Evolutionary conservation across 176 grass and related monocot species (phyloP).

Genomic region (Carex cristatella): DNA sequence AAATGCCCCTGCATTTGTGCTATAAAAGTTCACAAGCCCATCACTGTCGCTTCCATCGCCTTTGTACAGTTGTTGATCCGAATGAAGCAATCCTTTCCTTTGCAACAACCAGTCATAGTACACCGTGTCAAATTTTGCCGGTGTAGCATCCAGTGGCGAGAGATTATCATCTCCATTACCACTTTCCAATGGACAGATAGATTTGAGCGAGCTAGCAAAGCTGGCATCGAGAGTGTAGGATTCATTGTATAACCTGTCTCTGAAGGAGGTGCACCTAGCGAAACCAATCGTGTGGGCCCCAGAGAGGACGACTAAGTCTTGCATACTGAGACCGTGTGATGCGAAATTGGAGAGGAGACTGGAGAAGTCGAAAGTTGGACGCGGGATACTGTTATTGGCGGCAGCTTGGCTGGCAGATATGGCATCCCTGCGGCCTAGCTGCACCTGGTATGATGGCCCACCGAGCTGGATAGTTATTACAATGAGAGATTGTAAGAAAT

Average conservation of each 20-base stretch:
- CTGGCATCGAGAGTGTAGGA: constrained; percentile 37
- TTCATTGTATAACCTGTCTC: constrained; percentile 71
- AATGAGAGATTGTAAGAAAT: neutral
- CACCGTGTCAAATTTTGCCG: constrained; percentile 44
- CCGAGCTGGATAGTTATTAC: constrained; percentile 40
- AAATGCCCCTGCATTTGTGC: constrained; percentile 38
- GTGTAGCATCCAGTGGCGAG: constrained; percentile 43
- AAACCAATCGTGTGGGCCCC: constrained; percentile 74
- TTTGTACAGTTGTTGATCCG: constrained; percentile 71
- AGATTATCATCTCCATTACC: constrained; percentile 49
- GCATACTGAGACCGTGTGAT: constrained; percentile 37
- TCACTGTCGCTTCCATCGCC: constrained; percentile 41
- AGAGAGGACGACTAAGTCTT: constrained; percentile 69
- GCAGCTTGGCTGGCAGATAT: constrained; percentile 53
- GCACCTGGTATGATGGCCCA: constrained; percentile 54
- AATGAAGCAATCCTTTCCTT: constrained; percentile 52
- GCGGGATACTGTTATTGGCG: constrained; percentile 60
- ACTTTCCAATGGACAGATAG: constrained; percentile 18
- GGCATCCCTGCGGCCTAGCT: constrained; percentile 54
- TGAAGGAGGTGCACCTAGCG: constrained; percentile 54
- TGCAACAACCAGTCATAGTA: constrained; percentile 48
- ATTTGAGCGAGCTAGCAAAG: constrained; percentile 37
- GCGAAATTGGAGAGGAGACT: constrained; percentile 52
- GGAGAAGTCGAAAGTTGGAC: constrained; percentile 35
- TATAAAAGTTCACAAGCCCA: constrained; percentile 56